Base-by-base conservation (phyloP, 306 rosid species). In the Oxytropis ochrocephala region DNA sequence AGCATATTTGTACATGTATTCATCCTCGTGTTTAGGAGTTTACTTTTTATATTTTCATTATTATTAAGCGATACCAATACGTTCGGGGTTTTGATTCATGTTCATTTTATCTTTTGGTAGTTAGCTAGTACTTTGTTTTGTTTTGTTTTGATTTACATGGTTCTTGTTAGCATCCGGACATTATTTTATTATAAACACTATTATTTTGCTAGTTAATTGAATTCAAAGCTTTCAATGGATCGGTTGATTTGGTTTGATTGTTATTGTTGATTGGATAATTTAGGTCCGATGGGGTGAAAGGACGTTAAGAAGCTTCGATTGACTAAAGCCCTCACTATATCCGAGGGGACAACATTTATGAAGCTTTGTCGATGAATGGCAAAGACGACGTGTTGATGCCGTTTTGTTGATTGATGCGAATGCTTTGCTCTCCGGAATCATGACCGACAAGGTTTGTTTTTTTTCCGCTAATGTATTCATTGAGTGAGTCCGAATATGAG, bases 291-390 rank as follows among this genome's bases (percentile, higher is more conserved):
- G 91, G 70, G 94, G 85, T 52, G 96, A 90, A 70, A 94, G 96
- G 87, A 90, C 97, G 98, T 94, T 65, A 90, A 81, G 91, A 94
- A 85, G 90, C 97, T 94, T 51, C 73, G 91, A 67, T 64, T 90
- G 61, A 81, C 92, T 0, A 94, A 88, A 80, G 98, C 98, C 18
- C 96, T 90, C 16, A 94, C 98, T 7, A 94, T 94, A 72, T 89
- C 97, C 0, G 98, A 94, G 60, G 92, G 85, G 64, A 91, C 97
- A 2, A 85, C 92, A n/a, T 90, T 35, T 94, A 87, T 7, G 97
- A 94, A 32, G 97, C 98, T n/a, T 1, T 94, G 98, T 49, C 81
- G 97, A 17, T 58, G 97, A 12, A 94, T 94, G 98, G 88, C 98
- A n/a, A 13, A 89, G 95, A 61, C 92, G 98, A 18, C 98, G 97